Conservation (phyloP, 176 grass and related monocot genomes). For the Oryza australiensis region DNA sequence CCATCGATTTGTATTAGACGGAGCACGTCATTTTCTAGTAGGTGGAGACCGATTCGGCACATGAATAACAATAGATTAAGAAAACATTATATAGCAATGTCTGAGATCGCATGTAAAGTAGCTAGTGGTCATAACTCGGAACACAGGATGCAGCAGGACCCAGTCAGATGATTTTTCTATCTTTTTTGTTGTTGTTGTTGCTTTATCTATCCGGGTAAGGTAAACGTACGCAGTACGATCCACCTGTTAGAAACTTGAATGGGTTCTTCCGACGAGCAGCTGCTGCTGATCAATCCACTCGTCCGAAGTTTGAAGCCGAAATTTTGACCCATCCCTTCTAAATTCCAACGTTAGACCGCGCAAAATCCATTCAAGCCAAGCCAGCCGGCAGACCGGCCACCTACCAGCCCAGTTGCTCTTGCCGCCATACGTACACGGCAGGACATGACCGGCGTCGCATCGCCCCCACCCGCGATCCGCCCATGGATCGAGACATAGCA, state of each 20-base stretch:
- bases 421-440: too few species aligned
- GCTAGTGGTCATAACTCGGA: too few species aligned
- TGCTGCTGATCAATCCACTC: neutral
- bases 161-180: too few species aligned
- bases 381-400: neutral
- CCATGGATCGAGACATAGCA: too few species aligned
- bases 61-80: neutral
- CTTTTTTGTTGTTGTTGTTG: too few species aligned
- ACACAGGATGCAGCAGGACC: too few species aligned
- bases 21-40: neutral
- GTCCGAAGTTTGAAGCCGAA: neutral
- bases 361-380: neutral
- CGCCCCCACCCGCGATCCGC: neutral
- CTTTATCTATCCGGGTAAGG: too few species aligned
- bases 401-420: neutral
- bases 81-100: neutral
- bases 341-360: neutral
- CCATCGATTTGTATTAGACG: neutral
- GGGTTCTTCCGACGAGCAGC: too few species aligned
- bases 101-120: too few species aligned
- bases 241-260: too few species aligned
- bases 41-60: neutral
- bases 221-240: too few species aligned
- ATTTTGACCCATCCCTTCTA: neutral
- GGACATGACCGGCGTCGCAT: constrained; percentile 28